Base-by-base conservation (phyloP, 805 yeast genomes). In the Kodamaea kakaduensis region DNA sequence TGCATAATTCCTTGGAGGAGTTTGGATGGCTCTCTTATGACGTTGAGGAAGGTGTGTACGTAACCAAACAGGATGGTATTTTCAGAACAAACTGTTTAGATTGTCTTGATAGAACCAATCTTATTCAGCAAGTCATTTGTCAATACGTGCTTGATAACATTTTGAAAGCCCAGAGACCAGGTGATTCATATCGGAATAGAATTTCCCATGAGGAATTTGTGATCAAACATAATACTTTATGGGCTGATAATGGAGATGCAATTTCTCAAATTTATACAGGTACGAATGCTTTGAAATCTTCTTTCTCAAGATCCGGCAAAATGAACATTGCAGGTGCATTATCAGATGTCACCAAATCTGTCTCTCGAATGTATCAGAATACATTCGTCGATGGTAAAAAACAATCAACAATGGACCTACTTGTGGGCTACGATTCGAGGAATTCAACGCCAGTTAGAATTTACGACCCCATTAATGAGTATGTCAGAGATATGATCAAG, bases 311-410 rank as follows among this genome's bases (percentile, higher is more conserved):
- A 54, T 81, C 85, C 18, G 98, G 98, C 16, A 90, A 89, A 51
- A 88, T 89, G 97, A 87, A 90, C 28, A 63, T 93, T 36, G 97
- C 97, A 0, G 97, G 97, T 22, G 96, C 97, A 0, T 61, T 93
- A n/a, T 84, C 96, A 0, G 99, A 93, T 61, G 96, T 94, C 3
- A 88, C 97, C 1, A 93, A 93, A 59, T 86, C 96, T 0, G 96
- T 93, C 6, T 81, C 95, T 26, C 72, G 99, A 59, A 79, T 93
- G 77, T 93, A 93, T 57, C 90, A 93, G 55, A 93, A 93, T 61
- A 90, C 94, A 44, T 93, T 93, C 60, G 89, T 87, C 50, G 99
- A 93, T 60, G 84, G 84, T 48, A 81, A 79, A 27, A 84, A 88
- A 43, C 99, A 93, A 54, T 75, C 78, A n/a, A 84, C 88, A 2